phyloP scores from a whole-genome alignment of 208 protist species.

The Trypanosomatidae sp. region DNA sequence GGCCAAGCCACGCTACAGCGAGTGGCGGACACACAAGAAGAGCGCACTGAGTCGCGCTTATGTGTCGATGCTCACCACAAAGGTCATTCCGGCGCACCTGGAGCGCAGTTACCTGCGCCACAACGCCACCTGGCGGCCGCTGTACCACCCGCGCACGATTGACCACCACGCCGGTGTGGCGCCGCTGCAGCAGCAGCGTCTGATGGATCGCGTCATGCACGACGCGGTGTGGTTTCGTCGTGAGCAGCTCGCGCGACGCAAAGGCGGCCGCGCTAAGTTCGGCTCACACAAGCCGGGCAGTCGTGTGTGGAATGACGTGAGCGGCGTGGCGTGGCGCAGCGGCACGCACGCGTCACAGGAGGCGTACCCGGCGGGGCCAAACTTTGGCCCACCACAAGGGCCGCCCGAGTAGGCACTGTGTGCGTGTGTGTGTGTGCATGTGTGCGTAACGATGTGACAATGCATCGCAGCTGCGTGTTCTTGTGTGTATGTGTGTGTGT shows the following conservation, averaged over 20 bases:
- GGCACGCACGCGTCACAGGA: constrained; percentile 27
- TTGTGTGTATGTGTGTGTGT: too few species aligned
- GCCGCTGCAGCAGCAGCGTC: constrained; percentile 49
- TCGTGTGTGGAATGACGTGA: constrained; percentile 72
- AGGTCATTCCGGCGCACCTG: constrained; percentile 68
- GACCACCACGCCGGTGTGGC: constrained; percentile 53
- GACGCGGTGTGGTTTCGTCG: constrained; percentile 54
- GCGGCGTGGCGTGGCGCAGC: constrained; percentile 24
- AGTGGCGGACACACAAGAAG: constrained; percentile 70
- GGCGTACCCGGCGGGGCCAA: constrained; percentile 15
- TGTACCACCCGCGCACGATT: constrained; percentile 45
- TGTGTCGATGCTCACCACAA: constrained; percentile 66
- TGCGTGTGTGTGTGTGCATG: neutral
- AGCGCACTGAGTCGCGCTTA: constrained; percentile 66
- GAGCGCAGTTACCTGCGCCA: constrained; percentile 70
- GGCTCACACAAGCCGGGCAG: constrained; percentile 17
- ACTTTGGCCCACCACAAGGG: constrained; percentile 30
- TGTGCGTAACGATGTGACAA: too few species aligned
- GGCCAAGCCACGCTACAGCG: constrained; percentile 54
- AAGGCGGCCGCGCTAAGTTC: constrained; percentile 75
- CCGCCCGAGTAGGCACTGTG: constrained; percentile 20
- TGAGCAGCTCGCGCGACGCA: constrained; percentile 44
- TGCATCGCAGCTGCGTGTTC: too few species aligned
- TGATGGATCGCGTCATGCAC: constrained; percentile 53
- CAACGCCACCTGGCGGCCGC: constrained; percentile 70